These are phyloP conservation scores for Hansfordia pulvinata DNA, from an alignment of 2,329 filamentous ascomycete species.

Conservation along the genomic window DNA sequence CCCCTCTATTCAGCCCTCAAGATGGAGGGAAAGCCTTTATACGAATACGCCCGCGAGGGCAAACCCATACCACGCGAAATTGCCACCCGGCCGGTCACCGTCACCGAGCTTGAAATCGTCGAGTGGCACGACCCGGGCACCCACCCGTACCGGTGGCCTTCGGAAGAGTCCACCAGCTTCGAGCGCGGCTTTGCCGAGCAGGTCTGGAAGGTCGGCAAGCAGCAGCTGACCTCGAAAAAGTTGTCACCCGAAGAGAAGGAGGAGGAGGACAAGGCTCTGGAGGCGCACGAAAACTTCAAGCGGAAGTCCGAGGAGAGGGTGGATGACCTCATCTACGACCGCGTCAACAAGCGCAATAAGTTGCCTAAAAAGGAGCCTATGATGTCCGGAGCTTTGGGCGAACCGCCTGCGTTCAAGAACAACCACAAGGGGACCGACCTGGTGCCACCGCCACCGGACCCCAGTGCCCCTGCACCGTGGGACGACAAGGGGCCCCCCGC, in stretches of 20 bases:
- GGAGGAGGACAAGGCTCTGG: constrained; percentile 38
- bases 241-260: constrained; percentile 40
- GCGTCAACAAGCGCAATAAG: constrained; percentile 24
- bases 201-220: constrained; percentile 48
- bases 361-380: constrained; percentile 23
- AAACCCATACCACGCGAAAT: constrained; percentile 79
- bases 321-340: constrained; percentile 40
- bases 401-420: constrained; percentile 29
- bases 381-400: constrained; percentile 45
- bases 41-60: constrained; percentile 89
- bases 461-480: constrained; percentile 40
- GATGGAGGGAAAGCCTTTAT: constrained; percentile 85
- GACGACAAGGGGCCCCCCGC: constrained; percentile 57
- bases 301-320: constrained; percentile 43
- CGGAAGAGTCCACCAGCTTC: constrained; percentile 59
- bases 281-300: constrained; percentile 43
- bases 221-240: constrained; percentile 33
- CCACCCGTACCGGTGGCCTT: constrained; percentile 69
- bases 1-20: constrained; percentile 88
- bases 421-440: constrained; percentile 36
- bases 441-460: constrained; percentile 31
- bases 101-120: constrained; percentile 62
- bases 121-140: constrained; percentile 76
- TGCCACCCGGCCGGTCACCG: constrained; percentile 64
- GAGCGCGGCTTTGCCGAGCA: constrained; percentile 69